These are phyloP conservation scores for Syzygium oleosum DNA, from an alignment of 345 rosid species.

Conservation along the genomic window DNA sequence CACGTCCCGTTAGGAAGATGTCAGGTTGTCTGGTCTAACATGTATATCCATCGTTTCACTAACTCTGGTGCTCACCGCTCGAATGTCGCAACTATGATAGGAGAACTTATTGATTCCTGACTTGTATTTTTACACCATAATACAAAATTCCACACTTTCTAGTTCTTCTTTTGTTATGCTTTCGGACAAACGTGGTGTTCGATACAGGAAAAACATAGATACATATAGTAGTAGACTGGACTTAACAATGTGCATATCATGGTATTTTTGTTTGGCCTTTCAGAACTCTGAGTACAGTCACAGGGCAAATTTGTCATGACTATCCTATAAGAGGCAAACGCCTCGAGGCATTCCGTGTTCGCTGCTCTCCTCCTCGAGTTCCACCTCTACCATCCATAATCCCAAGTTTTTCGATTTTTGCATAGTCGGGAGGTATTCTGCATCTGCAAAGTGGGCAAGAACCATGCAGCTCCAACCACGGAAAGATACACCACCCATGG, in stretches of 20 bases:
- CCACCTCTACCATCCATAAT: constrained; percentile 1
- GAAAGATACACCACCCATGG: constrained; percentile 54
- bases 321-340: not conserved
- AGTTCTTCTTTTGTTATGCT: not conserved
- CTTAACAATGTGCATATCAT: not conserved
- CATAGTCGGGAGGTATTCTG: constrained; percentile 29
- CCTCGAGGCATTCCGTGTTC: not conserved
- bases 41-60: not conserved
- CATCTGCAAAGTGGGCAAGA: constrained; percentile 83
- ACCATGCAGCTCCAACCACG: constrained; percentile 84
- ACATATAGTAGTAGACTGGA: not conserved
- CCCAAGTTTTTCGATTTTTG: constrained; percentile 35
- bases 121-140: not conserved
- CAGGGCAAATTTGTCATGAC: not conserved
- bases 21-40: not conserved
- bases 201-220: not conserved
- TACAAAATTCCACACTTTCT: not conserved
- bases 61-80: not conserved
- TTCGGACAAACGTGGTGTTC: not conserved
- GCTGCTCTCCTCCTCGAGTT: not conserved
- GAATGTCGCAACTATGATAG: not conserved
- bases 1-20: not conserved
- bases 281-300: not conserved
- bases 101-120: not conserved
- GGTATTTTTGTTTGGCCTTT: not conserved